These are phyloP conservation scores for Giardia muris DNA, from an alignment of 208 protist species.

Conservation along the genomic window DNA sequence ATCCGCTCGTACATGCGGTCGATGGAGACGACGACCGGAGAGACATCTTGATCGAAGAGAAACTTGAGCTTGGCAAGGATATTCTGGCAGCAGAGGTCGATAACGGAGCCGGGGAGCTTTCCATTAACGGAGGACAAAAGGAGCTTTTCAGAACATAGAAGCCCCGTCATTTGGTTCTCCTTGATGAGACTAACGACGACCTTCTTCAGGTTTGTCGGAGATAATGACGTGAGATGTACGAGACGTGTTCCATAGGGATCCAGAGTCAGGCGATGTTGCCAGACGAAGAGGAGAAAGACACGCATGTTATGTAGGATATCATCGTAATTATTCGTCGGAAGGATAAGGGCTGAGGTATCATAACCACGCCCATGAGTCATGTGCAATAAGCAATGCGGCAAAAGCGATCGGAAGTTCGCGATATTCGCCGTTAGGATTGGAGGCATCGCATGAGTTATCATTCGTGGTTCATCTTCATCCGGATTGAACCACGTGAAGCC, in stretches of 20 bases:
- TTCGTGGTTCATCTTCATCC: not conserved
- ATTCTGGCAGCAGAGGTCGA: not conserved
- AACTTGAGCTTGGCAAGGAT: not conserved
- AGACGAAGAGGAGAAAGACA: not conserved
- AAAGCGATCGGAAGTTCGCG: not conserved
- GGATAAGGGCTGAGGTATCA: not conserved
- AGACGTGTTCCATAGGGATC: not conserved
- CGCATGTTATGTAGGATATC: not conserved
- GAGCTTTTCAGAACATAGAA: conserved; percentile 4
- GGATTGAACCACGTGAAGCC: not conserved
- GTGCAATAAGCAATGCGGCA: not conserved
- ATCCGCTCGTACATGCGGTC: not conserved
- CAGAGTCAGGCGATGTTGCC: not conserved
- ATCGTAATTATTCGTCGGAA: not conserved
- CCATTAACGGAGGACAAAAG: not conserved
- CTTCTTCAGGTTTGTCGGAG: not conserved
- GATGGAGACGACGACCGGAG: not conserved
- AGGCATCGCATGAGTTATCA: not conserved
- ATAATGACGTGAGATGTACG: not conserved
- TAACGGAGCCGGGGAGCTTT: not conserved
- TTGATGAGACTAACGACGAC: not conserved
- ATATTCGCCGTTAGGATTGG: not conserved
- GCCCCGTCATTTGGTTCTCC: not conserved
- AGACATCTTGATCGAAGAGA: not conserved
- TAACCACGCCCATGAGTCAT: not conserved